These are phyloP conservation scores for Mrakiaceae sp. DNA, from an alignment of 1,284 basidiomycete genomes.

Conservation along the genomic window DNA sequence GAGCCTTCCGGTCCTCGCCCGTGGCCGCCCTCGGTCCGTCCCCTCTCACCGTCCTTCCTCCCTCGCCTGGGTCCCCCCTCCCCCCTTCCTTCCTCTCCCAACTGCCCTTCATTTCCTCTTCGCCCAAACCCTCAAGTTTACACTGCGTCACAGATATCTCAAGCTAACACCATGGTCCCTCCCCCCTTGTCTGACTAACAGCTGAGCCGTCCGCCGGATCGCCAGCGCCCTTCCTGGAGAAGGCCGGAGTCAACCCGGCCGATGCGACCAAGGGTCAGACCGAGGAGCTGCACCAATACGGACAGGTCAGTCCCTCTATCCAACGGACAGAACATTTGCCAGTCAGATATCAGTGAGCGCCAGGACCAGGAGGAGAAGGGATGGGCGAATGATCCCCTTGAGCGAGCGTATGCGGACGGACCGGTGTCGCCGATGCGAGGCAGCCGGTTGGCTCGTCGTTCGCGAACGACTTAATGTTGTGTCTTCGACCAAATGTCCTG, in stretches of 20 bases:
- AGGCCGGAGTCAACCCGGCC: slow-evolving; percentile 73
- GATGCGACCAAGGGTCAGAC: slow-evolving; percentile 57
- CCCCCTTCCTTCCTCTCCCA: too few species aligned
- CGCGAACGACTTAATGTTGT: too few species aligned
- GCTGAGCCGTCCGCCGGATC: slow-evolving; percentile 29
- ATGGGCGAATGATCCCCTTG: too few species aligned
- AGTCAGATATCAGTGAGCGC: background rate
- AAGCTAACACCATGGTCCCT: background rate
- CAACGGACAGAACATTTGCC: background rate
- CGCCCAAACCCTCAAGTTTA: too few species aligned
- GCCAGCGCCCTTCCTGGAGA: slow-evolving; percentile 68
- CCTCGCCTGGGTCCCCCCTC: background rate
- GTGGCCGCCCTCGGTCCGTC: background rate
- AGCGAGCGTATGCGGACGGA: too few species aligned
- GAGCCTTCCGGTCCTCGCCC: background rate
- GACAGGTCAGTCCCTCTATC: slow-evolving; percentile 39
- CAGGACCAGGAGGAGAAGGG: too few species aligned
- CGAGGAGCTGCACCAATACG: slow-evolving; percentile 71
- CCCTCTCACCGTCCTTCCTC: background rate
- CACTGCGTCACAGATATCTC: too few species aligned
- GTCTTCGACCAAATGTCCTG: too few species aligned
- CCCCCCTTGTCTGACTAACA: background rate
- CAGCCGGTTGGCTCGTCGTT: too few species aligned
- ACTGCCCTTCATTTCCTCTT: too few species aligned
- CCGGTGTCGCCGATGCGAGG: too few species aligned